Evolutionary conservation across 108 stramenopile genomes (phyloP).

Genomic region (Pseudonitzschia pungens): DNA sequence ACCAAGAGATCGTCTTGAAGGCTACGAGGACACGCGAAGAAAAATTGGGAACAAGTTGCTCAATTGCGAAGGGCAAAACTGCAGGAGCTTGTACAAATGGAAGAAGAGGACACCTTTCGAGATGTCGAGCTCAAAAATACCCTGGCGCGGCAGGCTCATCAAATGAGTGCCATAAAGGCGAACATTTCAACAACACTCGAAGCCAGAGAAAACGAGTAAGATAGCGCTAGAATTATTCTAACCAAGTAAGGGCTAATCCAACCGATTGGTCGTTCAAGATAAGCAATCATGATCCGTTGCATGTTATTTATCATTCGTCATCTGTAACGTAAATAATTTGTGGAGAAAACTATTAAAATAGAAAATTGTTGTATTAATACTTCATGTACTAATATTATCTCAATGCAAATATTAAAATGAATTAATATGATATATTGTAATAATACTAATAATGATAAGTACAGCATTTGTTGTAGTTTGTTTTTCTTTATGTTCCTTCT

Average conservation of each 20-base stretch:
- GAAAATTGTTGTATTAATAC: no score
- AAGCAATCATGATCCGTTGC: background rate
- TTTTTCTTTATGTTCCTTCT: no score
- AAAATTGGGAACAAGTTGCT: slow-evolving; percentile 24
- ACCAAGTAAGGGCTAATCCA: background rate
- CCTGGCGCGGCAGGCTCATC: slow-evolving; percentile 42
- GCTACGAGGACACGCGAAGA: slow-evolving; percentile 39
- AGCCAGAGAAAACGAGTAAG: background rate
- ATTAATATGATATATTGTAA: no score
- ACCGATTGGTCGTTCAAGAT: background rate
- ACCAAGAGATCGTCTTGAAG: slow-evolving; percentile 38
- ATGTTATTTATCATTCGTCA: background rate
- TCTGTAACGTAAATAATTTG: background rate
- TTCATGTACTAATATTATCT: no score
- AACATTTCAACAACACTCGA: slow-evolving; percentile 37
- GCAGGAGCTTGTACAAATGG: slow-evolving; percentile 38
- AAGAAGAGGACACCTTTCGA: slow-evolving; percentile 35
- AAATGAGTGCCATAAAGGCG: slow-evolving; percentile 56
- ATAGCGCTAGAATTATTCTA: background rate
- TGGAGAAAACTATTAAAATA: background rate
- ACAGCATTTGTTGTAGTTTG: no score
- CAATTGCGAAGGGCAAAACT: slow-evolving; percentile 36
- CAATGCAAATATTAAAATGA: no score
- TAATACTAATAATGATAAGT: no score
- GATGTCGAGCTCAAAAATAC: slow-evolving; percentile 31